Evolutionary conservation across 2,329 filamentous ascomycete genomes (phyloP).

Genomic region (Colletotrichum acutatum): DNA sequence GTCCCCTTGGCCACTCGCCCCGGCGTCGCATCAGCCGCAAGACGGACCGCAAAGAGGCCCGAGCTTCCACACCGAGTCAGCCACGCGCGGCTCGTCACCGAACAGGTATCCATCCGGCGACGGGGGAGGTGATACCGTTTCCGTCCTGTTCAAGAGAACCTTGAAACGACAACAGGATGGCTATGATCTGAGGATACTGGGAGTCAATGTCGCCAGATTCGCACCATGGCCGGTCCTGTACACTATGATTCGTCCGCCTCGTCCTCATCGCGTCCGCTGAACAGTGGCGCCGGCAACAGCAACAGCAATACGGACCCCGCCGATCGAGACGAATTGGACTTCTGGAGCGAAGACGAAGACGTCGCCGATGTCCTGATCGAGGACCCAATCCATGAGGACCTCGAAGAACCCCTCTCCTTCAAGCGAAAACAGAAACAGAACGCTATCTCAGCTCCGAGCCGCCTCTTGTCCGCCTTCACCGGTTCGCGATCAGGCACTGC

Average conservation of each 20-base stretch:
- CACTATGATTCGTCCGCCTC: slow-evolving; percentile 48
- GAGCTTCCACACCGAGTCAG: slow-evolving; percentile 27
- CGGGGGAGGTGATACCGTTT: background rate
- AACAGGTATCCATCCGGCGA: slow-evolving; percentile 11
- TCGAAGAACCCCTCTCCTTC: slow-evolving; percentile 71
- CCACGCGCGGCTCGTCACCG: slow-evolving; percentile 30
- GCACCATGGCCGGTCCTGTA: slow-evolving; percentile 54
- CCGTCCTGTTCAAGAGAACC: background rate
- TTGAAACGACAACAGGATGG: slow-evolving; percentile 47
- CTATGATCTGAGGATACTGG: slow-evolving; percentile 26
- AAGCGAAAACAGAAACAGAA: slow-evolving; percentile 73
- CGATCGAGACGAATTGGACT: slow-evolving; percentile 59
- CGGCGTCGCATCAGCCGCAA: slow-evolving; percentile 29
- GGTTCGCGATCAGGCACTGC: slow-evolving; percentile 45
- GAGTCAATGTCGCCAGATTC: slow-evolving; percentile 38
- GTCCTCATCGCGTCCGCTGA: slow-evolving; percentile 44
- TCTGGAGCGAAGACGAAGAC: slow-evolving; percentile 53
- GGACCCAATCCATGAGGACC: slow-evolving; percentile 64
- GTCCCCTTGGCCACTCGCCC: slow-evolving; percentile 6
- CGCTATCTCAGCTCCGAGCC: slow-evolving; percentile 56
- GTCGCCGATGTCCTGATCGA: slow-evolving; percentile 58
- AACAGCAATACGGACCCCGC: slow-evolving; percentile 43
- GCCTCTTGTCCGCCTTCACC: slow-evolving; percentile 61
- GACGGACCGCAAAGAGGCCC: background rate
- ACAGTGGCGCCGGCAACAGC: slow-evolving; percentile 33